phyloP scores from a whole-genome alignment of 2,329 filamentous ascomycete genomes.

The Trichophyton equinum region DNA sequence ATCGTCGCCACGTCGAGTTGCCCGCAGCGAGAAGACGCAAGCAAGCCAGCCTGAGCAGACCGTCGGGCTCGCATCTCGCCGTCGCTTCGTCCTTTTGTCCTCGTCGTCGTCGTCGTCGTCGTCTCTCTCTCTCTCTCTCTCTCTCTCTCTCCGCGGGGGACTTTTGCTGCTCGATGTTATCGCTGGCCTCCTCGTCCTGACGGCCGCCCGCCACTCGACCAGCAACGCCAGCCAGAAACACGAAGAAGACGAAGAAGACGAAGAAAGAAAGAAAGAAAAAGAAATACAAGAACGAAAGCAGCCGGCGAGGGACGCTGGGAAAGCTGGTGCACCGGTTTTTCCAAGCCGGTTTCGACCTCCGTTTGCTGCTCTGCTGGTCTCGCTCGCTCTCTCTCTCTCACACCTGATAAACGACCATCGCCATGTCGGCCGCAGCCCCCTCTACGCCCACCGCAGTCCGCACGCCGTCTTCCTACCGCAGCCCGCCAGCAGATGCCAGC shows the following conservation, averaged over 20 bases:
- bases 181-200: background rate
- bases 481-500: conserved; percentile 29
- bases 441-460: conserved; percentile 37
- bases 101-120: background rate
- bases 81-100: too few relatives aligned
- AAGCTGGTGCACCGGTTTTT: background rate
- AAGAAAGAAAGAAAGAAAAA: background rate
- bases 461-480: conserved; percentile 34
- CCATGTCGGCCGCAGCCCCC: conserved; percentile 36
- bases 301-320: background rate
- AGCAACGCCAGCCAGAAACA: background rate
- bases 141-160: background rate
- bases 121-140: background rate
- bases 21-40: background rate
- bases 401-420: too few relatives aligned
- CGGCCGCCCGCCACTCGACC: background rate
- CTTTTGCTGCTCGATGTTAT: background rate
- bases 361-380: too few relatives aligned
- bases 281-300: background rate
- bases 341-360: background rate
- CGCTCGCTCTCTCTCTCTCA: too few relatives aligned
- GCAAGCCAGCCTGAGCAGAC: background rate
- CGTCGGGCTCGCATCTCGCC: background rate
- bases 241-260: background rate
- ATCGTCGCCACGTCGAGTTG: background rate